Base-by-base conservation (phyloP, 768 basidiomycete species). In the Macrolepiota albuminosa region DNA sequence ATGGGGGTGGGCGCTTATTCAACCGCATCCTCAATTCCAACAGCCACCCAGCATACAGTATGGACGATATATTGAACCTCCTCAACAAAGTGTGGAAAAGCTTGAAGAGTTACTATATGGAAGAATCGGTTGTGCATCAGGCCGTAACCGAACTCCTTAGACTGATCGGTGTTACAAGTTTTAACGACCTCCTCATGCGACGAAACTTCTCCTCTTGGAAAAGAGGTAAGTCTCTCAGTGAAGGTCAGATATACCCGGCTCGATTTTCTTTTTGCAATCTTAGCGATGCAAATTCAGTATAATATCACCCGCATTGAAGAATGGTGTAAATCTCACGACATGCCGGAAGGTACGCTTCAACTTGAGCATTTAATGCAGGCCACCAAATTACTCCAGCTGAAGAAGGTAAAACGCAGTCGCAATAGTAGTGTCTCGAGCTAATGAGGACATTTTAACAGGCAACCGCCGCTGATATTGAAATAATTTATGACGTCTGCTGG, bases 241-340 rank as follows among this genome's bases (percentile, higher is more conserved):
- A 40, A 42, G 6, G n/a, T 24, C 36, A 33, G 11, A 18, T 46
- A 11, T 16, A 39, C 10, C 46, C 21, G 18, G 40, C 40, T 54
- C 29, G 42, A 3, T 43, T 52, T n/a, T 50, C 36, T 50, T 54
- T 45, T 49, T 45, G 31, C 42, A 31, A 14, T 36, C 59, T 42
- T 63, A 98, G 97, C 97, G 4, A 98, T 99, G 97, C 97, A 99
- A 83, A 98, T 99, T 59, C 97, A 99, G 72, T 99, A 99, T 73
- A 98, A 98, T 70, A 97, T 98, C 70, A 98, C 95, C 34, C 86
- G 91, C 31, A 91, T 95, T 68, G 93, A 95, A 68, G 95, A 98
- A 75, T 98, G 97, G 97, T 99, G 97, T 80, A 98, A 99, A 76
- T 95, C 97, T 29, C 97, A 98, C 69, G 94, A 97, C 70, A 98